Evolutionary conservation across 2,329 filamentous ascomycete genomes (phyloP).

Genomic region (Ambrosiella cleistominuta): DNA sequence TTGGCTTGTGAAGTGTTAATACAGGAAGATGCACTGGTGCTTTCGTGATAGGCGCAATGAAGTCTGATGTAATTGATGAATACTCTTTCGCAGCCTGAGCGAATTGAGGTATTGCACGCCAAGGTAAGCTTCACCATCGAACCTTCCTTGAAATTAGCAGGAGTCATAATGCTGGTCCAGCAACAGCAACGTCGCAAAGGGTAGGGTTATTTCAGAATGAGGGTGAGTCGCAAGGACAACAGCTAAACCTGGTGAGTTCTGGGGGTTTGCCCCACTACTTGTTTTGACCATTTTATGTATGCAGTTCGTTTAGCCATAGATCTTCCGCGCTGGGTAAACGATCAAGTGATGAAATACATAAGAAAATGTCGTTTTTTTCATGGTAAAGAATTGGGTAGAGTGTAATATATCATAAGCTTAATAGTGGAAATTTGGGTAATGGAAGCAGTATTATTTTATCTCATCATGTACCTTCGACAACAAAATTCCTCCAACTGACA

Average conservation of each 20-base stretch:
- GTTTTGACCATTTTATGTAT: not conserved
- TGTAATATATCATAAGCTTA: no score
- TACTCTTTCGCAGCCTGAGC: not conserved
- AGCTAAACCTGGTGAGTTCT: not conserved
- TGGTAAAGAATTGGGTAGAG: no score
- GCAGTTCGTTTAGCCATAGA: not conserved
- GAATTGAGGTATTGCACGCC: not conserved
- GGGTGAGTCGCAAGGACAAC: not conserved
- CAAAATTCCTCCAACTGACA: not conserved
- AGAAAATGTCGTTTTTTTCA: not conserved
- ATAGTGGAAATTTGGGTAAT: not conserved
- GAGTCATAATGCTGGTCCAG: not conserved
- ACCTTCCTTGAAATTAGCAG: not conserved
- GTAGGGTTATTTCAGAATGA: not conserved
- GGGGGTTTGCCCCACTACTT: not conserved
- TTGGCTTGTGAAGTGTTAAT: not conserved
- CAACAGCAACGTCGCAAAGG: not conserved
- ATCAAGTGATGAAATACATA: not conserved
- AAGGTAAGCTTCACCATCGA: not conserved
- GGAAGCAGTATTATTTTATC: not conserved
- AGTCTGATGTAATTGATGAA: slow-evolving; percentile 2
- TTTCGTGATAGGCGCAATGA: not conserved
- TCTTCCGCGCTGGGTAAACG: not conserved
- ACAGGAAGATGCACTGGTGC: not conserved
- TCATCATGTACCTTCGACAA: not conserved